Conservation (phyloP, 106 monocot species). For the Allium cepa region DNA sequence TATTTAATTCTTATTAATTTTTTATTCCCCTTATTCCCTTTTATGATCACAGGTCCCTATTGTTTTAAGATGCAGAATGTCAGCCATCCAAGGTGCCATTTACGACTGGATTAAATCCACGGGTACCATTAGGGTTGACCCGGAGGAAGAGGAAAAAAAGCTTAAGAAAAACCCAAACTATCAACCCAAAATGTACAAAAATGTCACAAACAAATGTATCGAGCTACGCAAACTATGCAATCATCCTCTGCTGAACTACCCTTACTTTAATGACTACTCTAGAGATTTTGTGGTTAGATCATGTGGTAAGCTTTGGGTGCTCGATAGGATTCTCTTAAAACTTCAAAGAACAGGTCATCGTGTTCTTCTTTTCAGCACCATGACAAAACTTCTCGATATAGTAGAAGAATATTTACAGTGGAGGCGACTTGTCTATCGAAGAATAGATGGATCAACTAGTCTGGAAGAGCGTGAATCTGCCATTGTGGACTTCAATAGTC, state of each 20-base stretch:
- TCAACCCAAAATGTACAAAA: conserved; percentile 74
- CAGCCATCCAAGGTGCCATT: conserved; percentile 82
- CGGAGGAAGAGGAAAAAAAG: conserved; percentile 73
- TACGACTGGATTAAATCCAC: conserved; percentile 99
- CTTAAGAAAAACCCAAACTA: conserved; percentile 72
- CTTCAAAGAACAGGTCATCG: conserved; percentile 93
- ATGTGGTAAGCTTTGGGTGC: conserved; percentile 94
- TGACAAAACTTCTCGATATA: conserved; percentile 97
- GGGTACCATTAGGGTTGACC: conserved; percentile 95
- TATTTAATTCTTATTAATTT: not conserved
- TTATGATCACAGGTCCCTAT: conserved; percentile 59
- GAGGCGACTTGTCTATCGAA: conserved; percentile 67
- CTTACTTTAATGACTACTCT: conserved; percentile 64
- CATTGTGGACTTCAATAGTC: conserved; percentile 90
- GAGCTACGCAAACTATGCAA: conserved; percentile 94
- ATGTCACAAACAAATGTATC: conserved; percentile 97
- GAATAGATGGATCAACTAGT: conserved; percentile 96
- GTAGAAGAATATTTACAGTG: conserved; percentile 96
- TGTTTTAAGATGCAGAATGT: conserved; percentile 92
- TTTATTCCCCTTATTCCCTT: not conserved
- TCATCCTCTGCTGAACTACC: conserved; percentile 89
- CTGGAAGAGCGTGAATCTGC: conserved; percentile 91
- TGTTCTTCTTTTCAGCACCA: conserved; percentile 96
- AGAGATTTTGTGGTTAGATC: conserved; percentile 83
- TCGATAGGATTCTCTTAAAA: conserved; percentile 96